Base-by-base conservation (phyloP, 2,329 filamentous ascomycete species). In the Aspergillus cejpii region DNA sequence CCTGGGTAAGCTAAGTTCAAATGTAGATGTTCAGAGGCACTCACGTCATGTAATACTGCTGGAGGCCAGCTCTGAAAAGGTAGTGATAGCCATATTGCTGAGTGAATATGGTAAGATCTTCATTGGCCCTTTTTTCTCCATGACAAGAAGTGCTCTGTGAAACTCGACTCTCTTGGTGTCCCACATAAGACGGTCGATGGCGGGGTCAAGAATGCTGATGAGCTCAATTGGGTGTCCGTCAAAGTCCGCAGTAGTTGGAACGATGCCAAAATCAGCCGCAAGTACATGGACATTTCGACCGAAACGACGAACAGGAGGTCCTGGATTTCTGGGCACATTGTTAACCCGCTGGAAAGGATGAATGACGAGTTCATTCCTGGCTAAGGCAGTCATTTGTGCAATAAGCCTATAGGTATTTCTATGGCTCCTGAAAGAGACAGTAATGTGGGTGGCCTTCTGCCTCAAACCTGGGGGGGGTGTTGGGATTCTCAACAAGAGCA, bases 1-100 rank as follows among this genome's bases (percentile, higher is more conserved):
- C 12, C 5, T 27, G 29, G 17, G 27, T 52, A 28, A 41, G 38
- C 15, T 48, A 29, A 6, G 20, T 38, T 27, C 11, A 36, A 31
- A 39, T 41, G 15, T 15, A 36, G 8, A 40, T 4, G 21, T 6
- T 19, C 34, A 27, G 6, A 31, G 10, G 12, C 27, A 49, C 58
- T 45, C 48, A 61, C 60, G 51, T 59, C 46, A 53, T 51, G 43
- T 55, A 60, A 33, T 57, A 60, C 41, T 61, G 44, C 10, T 53
- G 50, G 20, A 61, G 50, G n/a, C 56, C 58, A 41, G 49, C 48
- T 37, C 56, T 52, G 48, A 60, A 56, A 39, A 53, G 51, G 37
- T 46, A 54, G 38, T 59, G 55, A 36, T 56, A 58, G 5, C 58
- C 59, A 38, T 57, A 61, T 23, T 48, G 45, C 19, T 45, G 42